These are phyloP conservation scores for Trametes hirsuta DNA, from an alignment of 1,284 basidiomycete species.

Conservation along the genomic window DNA sequence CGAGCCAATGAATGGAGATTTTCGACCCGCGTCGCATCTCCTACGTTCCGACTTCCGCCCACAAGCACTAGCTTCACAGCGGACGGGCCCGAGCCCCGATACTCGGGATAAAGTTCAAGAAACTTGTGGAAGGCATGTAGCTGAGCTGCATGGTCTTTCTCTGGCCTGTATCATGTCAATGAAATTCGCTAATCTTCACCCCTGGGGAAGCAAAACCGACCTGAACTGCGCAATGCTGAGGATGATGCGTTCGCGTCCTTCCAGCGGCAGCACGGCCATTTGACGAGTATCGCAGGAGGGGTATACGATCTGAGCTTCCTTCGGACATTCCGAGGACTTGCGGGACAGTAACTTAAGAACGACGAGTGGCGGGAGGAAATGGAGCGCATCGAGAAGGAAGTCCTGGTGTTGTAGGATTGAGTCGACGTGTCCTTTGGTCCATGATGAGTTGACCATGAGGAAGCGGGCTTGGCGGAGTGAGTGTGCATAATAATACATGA, in stretches of 20 bases:
- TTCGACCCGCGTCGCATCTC: conserved; percentile 75
- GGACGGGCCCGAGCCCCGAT: conserved; percentile 36
- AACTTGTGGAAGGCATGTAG: conserved; percentile 72
- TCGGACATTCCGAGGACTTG: conserved; percentile 18
- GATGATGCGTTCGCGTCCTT: conserved; percentile 66
- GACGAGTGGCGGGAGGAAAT: conserved; percentile 34
- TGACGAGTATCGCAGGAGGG: conserved; percentile 91
- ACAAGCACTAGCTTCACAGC: conserved; percentile 70
- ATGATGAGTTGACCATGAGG: conserved; percentile 93
- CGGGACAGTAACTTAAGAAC: conserved; percentile 33
- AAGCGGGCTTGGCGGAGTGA: conserved; percentile 80
- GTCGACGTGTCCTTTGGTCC: conserved; percentile 90
- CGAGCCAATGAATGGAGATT: conserved; percentile 60
- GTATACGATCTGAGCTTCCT: conserved; percentile 66
- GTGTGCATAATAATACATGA: conserved; percentile 82
- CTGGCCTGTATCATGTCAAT: conserved; percentile 60
- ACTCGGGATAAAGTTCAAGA: conserved; percentile 63
- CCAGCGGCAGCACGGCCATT: conserved; percentile 68
- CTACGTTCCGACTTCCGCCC: conserved; percentile 82
- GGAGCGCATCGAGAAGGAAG: conserved; percentile 47
- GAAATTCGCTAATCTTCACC: background rate
- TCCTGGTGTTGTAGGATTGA: conserved; percentile 66
- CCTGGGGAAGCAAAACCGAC: conserved; percentile 43
- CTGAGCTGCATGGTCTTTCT: conserved; percentile 93
- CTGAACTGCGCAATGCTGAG: conserved; percentile 92